These are phyloP conservation scores for Xylariaceae sp. DNA, from an alignment of 2,329 filamentous ascomycete species.

Conservation along the genomic window DNA sequence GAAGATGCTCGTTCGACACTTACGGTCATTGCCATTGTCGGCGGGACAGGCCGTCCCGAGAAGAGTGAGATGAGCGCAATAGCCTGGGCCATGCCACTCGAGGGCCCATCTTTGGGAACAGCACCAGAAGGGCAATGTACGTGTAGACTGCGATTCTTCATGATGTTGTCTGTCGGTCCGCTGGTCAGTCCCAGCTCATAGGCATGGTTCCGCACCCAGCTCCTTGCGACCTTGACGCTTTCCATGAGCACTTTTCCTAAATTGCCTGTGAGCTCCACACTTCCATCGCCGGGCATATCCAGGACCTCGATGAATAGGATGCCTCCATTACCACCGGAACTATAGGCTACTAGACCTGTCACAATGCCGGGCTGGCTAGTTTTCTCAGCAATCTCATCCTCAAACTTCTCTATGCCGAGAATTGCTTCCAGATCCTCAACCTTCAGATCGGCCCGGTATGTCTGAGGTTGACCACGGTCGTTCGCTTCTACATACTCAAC, in stretches of 20 bases:
- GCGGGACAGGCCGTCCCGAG: slow-evolving; percentile 77
- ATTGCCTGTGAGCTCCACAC: slow-evolving; percentile 92
- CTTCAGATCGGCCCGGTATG: slow-evolving; percentile 70
- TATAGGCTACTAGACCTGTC: slow-evolving; percentile 93
- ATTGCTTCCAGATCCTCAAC: slow-evolving; percentile 83
- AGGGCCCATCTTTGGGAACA: slow-evolving; percentile 87
- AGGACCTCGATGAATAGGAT: slow-evolving; percentile 98
- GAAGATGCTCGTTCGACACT: slow-evolving; percentile 30
- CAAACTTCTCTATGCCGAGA: slow-evolving; percentile 86
- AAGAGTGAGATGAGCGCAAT: slow-evolving; percentile 91
- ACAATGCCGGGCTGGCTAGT: slow-evolving; percentile 82
- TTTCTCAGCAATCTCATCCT: slow-evolving; percentile 92
- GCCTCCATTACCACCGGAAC: slow-evolving; percentile 84
- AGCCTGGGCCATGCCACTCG: slow-evolving; percentile 88
- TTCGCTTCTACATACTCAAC: slow-evolving; percentile 91
- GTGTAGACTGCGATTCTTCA: slow-evolving; percentile 90
- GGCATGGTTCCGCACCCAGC: slow-evolving; percentile 95
- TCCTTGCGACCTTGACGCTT: slow-evolving; percentile 90
- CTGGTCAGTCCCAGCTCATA: slow-evolving; percentile 82
- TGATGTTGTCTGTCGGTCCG: slow-evolving; percentile 82
- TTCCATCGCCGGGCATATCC: slow-evolving; percentile 90
- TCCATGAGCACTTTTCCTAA: slow-evolving; percentile 96
- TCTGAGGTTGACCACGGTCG: slow-evolving; percentile 62
- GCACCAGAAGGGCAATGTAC: slow-evolving; percentile 94
- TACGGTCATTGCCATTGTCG: slow-evolving; percentile 92